Conservation (phyloP, 2,329 filamentous ascomycete species). For the Scolecobasidium constrictum region DNA sequence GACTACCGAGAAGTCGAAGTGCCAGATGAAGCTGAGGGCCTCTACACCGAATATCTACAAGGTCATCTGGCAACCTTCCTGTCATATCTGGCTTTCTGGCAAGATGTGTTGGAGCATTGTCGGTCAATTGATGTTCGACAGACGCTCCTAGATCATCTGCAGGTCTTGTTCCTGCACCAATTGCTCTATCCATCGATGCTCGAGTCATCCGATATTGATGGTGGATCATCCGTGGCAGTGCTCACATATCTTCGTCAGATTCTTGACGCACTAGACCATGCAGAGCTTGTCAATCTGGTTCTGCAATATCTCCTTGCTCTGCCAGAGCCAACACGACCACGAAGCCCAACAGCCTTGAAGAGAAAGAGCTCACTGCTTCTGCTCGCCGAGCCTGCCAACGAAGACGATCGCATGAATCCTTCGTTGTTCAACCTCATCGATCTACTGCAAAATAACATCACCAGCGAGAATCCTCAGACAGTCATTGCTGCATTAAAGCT, state of each 20-base stretch:
- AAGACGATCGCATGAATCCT: conserved; percentile 67
- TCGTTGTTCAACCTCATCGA: conserved; percentile 89
- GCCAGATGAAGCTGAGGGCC: conserved; percentile 60
- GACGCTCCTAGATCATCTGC: conserved; percentile 90
- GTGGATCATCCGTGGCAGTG: conserved; percentile 91
- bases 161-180: conserved; percentile 91
- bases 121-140: conserved; percentile 83
- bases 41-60: conserved; percentile 65
- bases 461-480: conserved; percentile 78
- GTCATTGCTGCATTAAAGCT: conserved; percentile 82
- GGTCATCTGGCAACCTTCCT: conserved; percentile 88
- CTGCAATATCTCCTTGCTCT: conserved; percentile 84
- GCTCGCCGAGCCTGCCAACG: conserved; percentile 65
- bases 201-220: conserved; percentile 94
- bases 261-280: conserved; percentile 81
- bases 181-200: conserved; percentile 90
- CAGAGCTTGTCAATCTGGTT: conserved; percentile 88
- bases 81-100: conserved; percentile 93
- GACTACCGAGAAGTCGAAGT: conserved; percentile 71
- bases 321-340: conserved; percentile 40
- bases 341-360: conserved; percentile 54
- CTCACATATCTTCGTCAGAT: conserved; percentile 87
- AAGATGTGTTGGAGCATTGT: conserved; percentile 94
- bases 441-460: conserved; percentile 73
- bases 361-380: conserved; percentile 85